Evolutionary conservation across 805 yeast species (phyloP).

Genomic region (Starmera amethionina): DNA sequence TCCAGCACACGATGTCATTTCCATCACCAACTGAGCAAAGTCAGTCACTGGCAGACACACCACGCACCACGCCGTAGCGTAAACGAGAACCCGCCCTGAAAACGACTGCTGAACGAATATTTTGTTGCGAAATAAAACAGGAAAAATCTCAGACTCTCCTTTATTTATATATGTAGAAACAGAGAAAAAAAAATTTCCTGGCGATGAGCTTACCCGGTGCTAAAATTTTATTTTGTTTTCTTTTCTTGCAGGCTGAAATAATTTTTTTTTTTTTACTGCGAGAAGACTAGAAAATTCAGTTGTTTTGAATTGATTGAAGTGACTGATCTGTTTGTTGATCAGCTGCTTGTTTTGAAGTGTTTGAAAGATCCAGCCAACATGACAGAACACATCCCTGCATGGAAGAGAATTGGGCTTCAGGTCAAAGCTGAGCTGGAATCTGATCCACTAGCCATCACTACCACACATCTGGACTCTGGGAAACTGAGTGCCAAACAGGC

Average conservation of each 20-base stretch:
- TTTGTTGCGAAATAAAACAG: too few relatives aligned
- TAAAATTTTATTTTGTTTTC: too few relatives aligned
- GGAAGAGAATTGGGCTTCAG: slow-evolving; percentile 70
- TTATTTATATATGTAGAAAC: too few relatives aligned
- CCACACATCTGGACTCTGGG: slow-evolving; percentile 33
- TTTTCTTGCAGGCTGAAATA: neutral
- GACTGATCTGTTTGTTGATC: too few relatives aligned
- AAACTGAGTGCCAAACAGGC: slow-evolving; percentile 31
- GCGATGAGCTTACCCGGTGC: slow-evolving; percentile 5
- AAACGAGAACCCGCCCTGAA: neutral
- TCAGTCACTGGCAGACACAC: neutral
- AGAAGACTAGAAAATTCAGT: too few relatives aligned
- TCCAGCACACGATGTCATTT: neutral
- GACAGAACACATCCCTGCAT: slow-evolving; percentile 51
- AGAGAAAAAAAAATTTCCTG: neutral
- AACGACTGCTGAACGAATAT: neutral
- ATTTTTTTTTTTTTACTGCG: too few relatives aligned
- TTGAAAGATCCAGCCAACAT: slow-evolving; percentile 2
- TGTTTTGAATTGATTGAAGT: too few relatives aligned
- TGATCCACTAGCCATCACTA: slow-evolving; percentile 34
- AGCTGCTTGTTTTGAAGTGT: neutral
- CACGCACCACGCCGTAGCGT: neutral
- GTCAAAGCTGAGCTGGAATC: slow-evolving; percentile 36
- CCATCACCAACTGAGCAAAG: neutral
- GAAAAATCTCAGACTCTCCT: too few relatives aligned